Base-by-base conservation (phyloP, 2,329 filamentous ascomycete genomes). In the Blastomyces percursus region DNA sequence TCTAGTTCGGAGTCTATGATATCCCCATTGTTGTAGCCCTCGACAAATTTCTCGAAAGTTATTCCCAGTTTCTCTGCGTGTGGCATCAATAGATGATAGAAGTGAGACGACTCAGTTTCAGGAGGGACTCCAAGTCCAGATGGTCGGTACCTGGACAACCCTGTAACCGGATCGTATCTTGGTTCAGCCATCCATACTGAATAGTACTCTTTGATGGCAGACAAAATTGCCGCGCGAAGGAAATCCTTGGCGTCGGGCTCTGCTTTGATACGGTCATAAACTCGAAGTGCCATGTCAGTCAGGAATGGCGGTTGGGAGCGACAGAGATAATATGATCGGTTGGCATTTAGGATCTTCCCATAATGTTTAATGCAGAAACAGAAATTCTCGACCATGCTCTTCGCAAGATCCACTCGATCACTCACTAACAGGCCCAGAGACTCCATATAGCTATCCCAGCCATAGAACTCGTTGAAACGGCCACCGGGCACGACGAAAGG, bases 391-490 rank as follows among this genome's bases (percentile, higher is more conserved):
- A 97, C 92, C 91, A 99, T 97, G 59, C 88, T 84, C 79, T 96
- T 96, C 68, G 91, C 91, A 62, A 97, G 79, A 70, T 96, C 86
- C 27, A 91, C 86, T 64, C 90, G 86, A 72, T 94, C 89, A 71
- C 93, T 91, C 69, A 91, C 85, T 64, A 97, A 80, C 63, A 99
- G 82, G 21, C 94, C 94, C 2, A 97, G 81, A 5, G 93, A 94
- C 74, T 93, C 90, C 91, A 99, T 97, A 79, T 97, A 99, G 74
- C 91, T 96, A 76, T 99, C 94, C 94, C 94, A 99, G 56, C 93
- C 93, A 73, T 99, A 99, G 27, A 99, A 78, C 75, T 99, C 94
- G 76, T 99, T 99, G 85, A 99, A 99, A 38, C 94, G 86, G 30
- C 94, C 94, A 64, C 94, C 94, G 0, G 94, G 94, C 2, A 99